Base-by-base conservation (phyloP, 75 land plant species). In the Pseudotsuga menziesii region DNA sequence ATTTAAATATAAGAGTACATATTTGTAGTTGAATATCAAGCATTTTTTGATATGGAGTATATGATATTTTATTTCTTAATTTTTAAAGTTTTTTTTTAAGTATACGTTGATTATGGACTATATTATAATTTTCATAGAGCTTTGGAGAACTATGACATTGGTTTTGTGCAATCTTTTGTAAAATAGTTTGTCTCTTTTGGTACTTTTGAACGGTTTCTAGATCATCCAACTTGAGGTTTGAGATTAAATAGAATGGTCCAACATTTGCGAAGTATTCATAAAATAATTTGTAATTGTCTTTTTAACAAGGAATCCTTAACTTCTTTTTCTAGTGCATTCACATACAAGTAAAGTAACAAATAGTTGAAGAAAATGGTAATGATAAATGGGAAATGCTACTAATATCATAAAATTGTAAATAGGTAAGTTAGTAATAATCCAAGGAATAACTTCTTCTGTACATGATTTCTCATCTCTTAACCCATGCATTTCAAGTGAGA, bases 21-120 rank as follows among this genome's bases (percentile, higher is more conserved):
- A 97, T 98, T 67, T 98, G 93, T 61, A 88, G 93, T 79, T 92
- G 88, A 85, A 97, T 94, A 58, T 97, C 99, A 66, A 98, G 99
- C 99, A 97, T 97, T 80, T 97, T 91, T 78, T 91, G 93, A 16
- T 94, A 88, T 72, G 99, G 93, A 58, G 90, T 95, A 82, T 97
- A 95, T 25, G 99, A 97, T 84, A 97, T 88, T 75, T 97, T 88
- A 81, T 78, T 94, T 75, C 78, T 86, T 16, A 97, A 81, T 72
- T 82, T 75, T 80, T 80, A 84, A 36, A 97, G 86, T 82, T 88
- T 88, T 52, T 97, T 95, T 83, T 83, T 88, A 56, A 94, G 90
- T 48, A 58, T 77, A 26, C 74, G 82, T 57, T 82, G 83, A 64
- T 89, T 91, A 78, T 82, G 86, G 17, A 91, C 81, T 41, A 89